Percentiles rank a stretch among this genome's conserved stretches.
These are phyloP conservation scores for Prinsepia uniflora DNA, from an alignment of 306 rosid genomes.

Conservation along the genomic window DNA sequence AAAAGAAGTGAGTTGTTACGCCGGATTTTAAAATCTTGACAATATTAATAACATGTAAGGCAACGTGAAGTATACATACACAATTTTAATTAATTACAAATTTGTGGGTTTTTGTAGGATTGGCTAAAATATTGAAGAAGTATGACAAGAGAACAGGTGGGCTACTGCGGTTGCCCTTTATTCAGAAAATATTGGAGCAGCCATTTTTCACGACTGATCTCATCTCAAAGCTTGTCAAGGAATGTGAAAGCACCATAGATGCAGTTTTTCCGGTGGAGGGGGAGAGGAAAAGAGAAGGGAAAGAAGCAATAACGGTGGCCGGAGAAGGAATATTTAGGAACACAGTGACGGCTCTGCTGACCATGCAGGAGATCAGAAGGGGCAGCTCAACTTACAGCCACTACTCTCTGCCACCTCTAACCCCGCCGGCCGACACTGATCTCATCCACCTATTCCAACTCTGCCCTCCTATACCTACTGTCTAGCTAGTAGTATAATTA, in stretches of 20 bases:
- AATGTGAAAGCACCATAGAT: conserved; percentile 69
- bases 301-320: conserved; percentile 36
- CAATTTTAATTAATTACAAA: not conserved
- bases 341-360: conserved; percentile 73
- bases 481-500: conserved; percentile 21
- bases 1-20: no score
- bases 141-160: conserved; percentile 86
- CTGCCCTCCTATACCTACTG: conserved; percentile 57
- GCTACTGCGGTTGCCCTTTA: conserved; percentile 63
- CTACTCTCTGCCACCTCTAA: conserved; percentile 84
- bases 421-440: conserved; percentile 52
- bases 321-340: conserved; percentile 77
- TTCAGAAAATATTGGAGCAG: conserved; percentile 66
- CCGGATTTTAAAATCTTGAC: no score
- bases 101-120: conserved; percentile 36
- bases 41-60: no score
- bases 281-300: conserved; percentile 35
- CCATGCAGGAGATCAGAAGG: conserved; percentile 72
- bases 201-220: conserved; percentile 79
- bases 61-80: no score
- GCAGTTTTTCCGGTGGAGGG: conserved; percentile 57
- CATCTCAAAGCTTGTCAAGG: conserved; percentile 75
- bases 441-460: conserved; percentile 53
- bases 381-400: conserved; percentile 77
- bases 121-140: conserved; percentile 85